phyloP scores from a whole-genome alignment of 164 flowering plant genomes.

The Magnolia officinalis region DNA sequence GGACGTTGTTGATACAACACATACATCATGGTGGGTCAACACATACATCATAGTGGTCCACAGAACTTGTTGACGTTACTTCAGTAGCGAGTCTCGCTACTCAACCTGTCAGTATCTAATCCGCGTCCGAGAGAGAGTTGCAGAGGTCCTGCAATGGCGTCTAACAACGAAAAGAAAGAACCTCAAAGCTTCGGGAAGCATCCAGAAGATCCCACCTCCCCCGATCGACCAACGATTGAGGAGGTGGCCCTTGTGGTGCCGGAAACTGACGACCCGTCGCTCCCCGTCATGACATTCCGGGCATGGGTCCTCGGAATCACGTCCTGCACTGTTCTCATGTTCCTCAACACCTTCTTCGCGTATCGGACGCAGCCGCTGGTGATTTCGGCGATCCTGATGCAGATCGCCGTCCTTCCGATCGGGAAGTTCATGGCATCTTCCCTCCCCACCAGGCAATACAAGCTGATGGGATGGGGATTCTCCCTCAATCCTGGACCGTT shows the following conservation, averaged over 20 bases:
- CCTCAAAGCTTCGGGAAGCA: background rate
- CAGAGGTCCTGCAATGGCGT: conserved; percentile 25
- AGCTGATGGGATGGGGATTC: conserved; percentile 43
- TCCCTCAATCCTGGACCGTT: conserved; percentile 88
- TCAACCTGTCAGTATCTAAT: too few species aligned
- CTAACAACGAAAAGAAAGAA: conserved; percentile 11
- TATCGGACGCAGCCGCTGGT: conserved; percentile 80
- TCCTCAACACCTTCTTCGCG: conserved; percentile 90
- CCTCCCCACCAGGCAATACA: conserved; percentile 44
- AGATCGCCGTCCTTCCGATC: conserved; percentile 69
- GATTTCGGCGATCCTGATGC: conserved; percentile 83
- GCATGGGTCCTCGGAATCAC: conserved; percentile 72
- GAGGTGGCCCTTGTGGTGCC: conserved; percentile 90
- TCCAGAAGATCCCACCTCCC: background rate
- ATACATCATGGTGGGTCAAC: too few species aligned
- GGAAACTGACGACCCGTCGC: conserved; percentile 78
- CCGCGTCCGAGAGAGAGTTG: background rate
- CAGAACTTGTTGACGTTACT: too few species aligned
- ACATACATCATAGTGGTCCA: too few species aligned
- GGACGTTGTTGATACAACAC: too few species aligned
- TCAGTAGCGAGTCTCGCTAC: too few species aligned
- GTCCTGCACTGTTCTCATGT: conserved; percentile 64
- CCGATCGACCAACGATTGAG: conserved; percentile 52
- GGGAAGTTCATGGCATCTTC: conserved; percentile 79
- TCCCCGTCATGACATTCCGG: conserved; percentile 88